Conservation (phyloP, 2,329 filamentous ascomycete genomes). For the Aspergillus uvarum region DNA sequence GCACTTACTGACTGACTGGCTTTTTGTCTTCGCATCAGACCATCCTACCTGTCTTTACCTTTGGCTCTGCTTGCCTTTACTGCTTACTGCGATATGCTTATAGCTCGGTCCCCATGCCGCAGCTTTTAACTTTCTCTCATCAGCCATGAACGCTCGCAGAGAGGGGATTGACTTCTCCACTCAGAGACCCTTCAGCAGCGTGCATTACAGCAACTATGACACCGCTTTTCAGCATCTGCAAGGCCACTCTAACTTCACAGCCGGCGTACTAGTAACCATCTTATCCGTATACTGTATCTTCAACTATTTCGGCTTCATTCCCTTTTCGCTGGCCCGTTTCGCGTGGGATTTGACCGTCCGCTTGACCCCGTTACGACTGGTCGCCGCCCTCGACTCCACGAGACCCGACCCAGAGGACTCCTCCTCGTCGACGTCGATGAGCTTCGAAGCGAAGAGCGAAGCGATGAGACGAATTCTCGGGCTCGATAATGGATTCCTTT, state of each 20-base stretch:
- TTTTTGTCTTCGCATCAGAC: constrained; percentile 15
- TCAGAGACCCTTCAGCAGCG: constrained; percentile 28
- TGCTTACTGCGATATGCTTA: constrained; percentile 4
- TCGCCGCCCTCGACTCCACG: constrained; percentile 51
- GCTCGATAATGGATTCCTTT: constrained; percentile 58
- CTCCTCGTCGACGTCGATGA: constrained; percentile 35
- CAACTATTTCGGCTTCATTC: constrained; percentile 30
- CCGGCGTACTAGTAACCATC: constrained; percentile 28
- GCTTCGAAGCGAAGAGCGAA: constrained; percentile 60
- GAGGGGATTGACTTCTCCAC: constrained; percentile 32
- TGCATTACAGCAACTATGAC: constrained; percentile 36
- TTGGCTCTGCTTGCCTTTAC: neutral
- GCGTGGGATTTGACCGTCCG: constrained; percentile 43
- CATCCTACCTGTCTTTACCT: constrained; percentile 15
- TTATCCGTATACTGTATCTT: constrained; percentile 33
- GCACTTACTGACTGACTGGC: neutral
- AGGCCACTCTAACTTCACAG: constrained; percentile 28
- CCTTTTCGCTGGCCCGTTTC: constrained; percentile 30
- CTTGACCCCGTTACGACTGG: constrained; percentile 40
- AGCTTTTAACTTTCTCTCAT: constrained; percentile 15
- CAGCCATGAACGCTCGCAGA: constrained; percentile 39
- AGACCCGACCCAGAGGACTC: constrained; percentile 42
- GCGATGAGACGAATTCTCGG: constrained; percentile 64
- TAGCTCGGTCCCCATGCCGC: constrained; percentile 22
- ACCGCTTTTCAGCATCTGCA: constrained; percentile 27